A percentile compares a stretch with the other conserved stretches of the same genome.
Evolutionary conservation across 805 yeast species (phyloP).

Genomic region (Kluyveromyces starmeri): DNA sequence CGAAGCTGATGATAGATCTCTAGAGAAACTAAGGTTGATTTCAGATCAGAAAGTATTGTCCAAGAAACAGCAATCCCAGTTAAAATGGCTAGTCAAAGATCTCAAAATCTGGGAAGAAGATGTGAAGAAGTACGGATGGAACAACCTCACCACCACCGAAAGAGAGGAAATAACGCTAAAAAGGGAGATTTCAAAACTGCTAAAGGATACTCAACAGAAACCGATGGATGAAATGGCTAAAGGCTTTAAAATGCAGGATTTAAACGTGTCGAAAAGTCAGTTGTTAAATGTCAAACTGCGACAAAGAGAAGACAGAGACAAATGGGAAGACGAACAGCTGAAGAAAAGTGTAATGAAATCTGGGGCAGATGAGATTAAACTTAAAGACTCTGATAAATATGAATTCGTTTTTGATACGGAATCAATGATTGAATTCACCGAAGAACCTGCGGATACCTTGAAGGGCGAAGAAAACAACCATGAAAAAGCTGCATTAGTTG

Average conservation of each 20-base stretch:
- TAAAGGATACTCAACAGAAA: conserved; percentile 33
- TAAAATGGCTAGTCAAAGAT: conserved; percentile 37
- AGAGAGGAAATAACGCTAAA: conserved; percentile 44
- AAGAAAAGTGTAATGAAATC: conserved; percentile 17
- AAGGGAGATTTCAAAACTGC: conserved; percentile 38
- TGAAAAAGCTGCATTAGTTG: conserved; percentile 9
- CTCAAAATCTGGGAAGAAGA: conserved; percentile 42
- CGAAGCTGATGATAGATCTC: too few species aligned
- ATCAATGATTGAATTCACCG: conserved; percentile 49
- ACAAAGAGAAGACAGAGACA: background rate
- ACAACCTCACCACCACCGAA: conserved; percentile 39
- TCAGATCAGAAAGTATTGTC: conserved; percentile 43
- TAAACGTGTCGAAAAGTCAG: conserved; percentile 13
- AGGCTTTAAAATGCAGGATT: conserved; percentile 32
- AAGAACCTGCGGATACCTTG: conserved; percentile 30
- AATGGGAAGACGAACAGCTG: conserved; percentile 30
- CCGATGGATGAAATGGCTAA: conserved; percentile 7
- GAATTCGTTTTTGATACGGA: conserved; percentile 70
- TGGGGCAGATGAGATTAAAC: conserved; percentile 20
- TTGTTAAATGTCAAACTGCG: conserved; percentile 28
- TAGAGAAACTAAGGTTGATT: conserved; percentile 33
- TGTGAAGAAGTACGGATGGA: conserved; percentile 45
- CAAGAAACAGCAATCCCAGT: conserved; percentile 40
- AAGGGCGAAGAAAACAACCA: conserved; percentile 25
- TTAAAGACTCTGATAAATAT: conserved; percentile 36